Evolutionary conservation across 2,329 filamentous ascomycete genomes (phyloP).

Genomic region (Botrytis porri): DNA sequence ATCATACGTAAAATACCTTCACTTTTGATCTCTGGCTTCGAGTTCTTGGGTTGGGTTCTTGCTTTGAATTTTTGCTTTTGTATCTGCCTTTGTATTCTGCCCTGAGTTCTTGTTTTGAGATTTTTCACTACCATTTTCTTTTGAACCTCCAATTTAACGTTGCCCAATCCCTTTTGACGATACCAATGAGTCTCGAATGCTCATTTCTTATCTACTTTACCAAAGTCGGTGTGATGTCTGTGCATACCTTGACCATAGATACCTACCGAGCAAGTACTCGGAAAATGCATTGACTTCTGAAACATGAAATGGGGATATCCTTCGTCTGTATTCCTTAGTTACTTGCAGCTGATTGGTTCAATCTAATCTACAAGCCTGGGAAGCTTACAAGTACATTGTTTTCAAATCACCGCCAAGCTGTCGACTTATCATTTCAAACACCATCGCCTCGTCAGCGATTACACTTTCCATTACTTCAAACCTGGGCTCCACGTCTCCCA

Average conservation of each 20-base stretch:
- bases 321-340: background rate
- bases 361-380: background rate
- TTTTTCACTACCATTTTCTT: background rate
- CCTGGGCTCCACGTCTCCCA: background rate
- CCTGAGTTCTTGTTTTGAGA: background rate
- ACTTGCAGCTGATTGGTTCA: background rate
- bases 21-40: background rate
- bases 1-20: background rate
- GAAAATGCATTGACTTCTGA: slow-evolving; percentile 1
- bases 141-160: background rate
- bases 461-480: slow-evolving; percentile 11
- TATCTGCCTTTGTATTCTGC: background rate
- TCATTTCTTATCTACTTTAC: background rate
- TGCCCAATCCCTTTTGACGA: background rate
- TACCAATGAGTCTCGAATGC: background rate
- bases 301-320: background rate
- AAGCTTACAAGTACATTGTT: background rate
- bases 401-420: slow-evolving; percentile 2
- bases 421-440: slow-evolving; percentile 9
- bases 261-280: background rate
- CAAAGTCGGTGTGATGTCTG: slow-evolving; percentile 8
- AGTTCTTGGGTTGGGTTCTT: background rate
- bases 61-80: background rate
- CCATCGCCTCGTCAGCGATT: slow-evolving; percentile 15
- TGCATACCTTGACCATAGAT: background rate